Evolutionary conservation across 176 grass and related monocot genomes (phyloP), one percentile per base, ranked within the genome.

Genomic region (Oryza longistaminata): DNA sequence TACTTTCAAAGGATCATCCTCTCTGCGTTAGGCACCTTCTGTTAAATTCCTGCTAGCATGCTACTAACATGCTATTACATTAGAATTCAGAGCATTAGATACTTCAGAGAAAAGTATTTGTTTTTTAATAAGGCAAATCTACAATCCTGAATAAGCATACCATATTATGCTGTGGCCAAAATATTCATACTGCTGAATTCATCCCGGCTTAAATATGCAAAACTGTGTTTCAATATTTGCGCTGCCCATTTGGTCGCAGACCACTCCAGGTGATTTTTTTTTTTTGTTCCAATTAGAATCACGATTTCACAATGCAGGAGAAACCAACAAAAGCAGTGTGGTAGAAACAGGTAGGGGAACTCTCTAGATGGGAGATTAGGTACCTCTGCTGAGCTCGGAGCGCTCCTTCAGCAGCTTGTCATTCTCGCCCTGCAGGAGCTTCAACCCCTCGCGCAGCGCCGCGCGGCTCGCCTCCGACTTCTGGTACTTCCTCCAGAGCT

Each of bases 401-500:
- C 68, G 90, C 87, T 92, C 82, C 16, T 77, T 88, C 60, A 40
- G 70, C 75, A 97, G 29, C 85, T 84, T 92, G 6, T 86, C 73
- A 29, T 58, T 68, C 68, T 89, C 81, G 53, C 11, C 58, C 78
- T 95, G 81, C 49, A 92, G 79, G 19, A 98, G 77, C 50, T 89
- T 83, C 64, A 89, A 85, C 48, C 77, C 93, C 74, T 91, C 55
- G 13, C 92, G 92, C 71, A 98, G 86, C 83, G 75, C 66, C 46
- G 75, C 52, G 72, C 94, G 90, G 49, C 83, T 88, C 27, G 40
- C 76, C 78, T 95, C 88, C 16, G 74, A 2, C 67, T 94, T 88
- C 82, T 87, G 77, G 82, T 86, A 89, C 81, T 89, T 95, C 86
- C 81, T 88, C 88, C 73, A 92, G 9, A 98, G 62, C 96, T 98